A percentile compares a stretch with the other conserved stretches of the same genome.
Evolutionary conservation across 2,329 filamentous ascomycete species (phyloP).

Genomic region (Byssochlamys sp.): DNA sequence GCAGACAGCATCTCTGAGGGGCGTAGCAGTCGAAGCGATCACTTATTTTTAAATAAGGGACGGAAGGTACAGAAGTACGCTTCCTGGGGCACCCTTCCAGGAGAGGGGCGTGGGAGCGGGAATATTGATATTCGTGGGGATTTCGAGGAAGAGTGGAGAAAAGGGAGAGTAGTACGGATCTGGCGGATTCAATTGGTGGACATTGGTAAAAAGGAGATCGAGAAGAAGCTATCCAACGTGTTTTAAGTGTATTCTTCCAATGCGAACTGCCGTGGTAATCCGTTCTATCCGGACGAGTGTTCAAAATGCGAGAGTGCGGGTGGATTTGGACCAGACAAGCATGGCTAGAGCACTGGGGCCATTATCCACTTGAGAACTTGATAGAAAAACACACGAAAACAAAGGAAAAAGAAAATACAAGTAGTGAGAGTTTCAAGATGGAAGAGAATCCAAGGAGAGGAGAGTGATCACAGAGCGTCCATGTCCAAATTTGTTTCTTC

Average conservation of each 20-base stretch:
- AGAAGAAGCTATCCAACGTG: neutral
- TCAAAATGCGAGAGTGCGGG: neutral
- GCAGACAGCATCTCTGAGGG: neutral
- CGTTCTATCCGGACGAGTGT: neutral
- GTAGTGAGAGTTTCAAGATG: neutral
- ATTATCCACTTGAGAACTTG: neutral
- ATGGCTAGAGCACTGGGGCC: neutral
- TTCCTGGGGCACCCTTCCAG: neutral
- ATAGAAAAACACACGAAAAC: neutral
- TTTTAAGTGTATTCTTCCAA: neutral
- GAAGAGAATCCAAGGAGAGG: neutral
- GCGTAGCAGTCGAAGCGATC: neutral
- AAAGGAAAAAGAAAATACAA: neutral
- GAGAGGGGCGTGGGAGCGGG: neutral
- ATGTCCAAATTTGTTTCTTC: neutral
- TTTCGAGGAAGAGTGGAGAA: neutral
- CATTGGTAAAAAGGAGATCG: neutral
- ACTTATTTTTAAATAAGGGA: neutral
- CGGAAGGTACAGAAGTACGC: neutral
- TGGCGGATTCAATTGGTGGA: neutral
- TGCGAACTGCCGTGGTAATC: neutral
- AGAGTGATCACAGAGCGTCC: neutral
- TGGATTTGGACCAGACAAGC: neutral
- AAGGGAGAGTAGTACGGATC: neutral
- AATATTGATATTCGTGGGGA: neutral